Percentiles rank a stretch among this genome's conserved stretches.
Conservation (phyloP, 371 early-diverging fungal species). For the Rhizopus stolonifer region DNA sequence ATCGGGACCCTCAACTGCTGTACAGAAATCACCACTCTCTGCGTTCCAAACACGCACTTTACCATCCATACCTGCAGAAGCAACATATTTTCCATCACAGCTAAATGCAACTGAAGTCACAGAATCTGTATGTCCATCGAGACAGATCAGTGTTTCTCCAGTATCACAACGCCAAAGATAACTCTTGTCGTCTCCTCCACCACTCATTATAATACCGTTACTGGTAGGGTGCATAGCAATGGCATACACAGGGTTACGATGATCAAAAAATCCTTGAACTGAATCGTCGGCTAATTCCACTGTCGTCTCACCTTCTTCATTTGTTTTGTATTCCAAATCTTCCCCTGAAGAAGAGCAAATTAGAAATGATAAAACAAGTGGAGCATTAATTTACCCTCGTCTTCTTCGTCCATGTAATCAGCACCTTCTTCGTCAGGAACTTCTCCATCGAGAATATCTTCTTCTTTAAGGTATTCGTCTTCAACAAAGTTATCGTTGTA, state of each 20-base stretch:
- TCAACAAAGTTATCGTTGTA: slow-evolving; percentile 42
- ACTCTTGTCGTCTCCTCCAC: slow-evolving; percentile 94
- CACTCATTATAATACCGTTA: slow-evolving; percentile 66
- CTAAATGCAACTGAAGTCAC: slow-evolving; percentile 86
- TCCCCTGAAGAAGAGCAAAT: slow-evolving; percentile 4
- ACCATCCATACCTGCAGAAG: slow-evolving; percentile 96
- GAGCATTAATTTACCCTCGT: slow-evolving; percentile 25
- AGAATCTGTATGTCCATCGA: slow-evolving; percentile 83
- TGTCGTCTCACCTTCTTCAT: slow-evolving; percentile 57
- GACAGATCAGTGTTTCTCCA: slow-evolving; percentile 70
- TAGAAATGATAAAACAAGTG: not conserved
- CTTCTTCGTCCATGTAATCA: slow-evolving; percentile 43
- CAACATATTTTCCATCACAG: slow-evolving; percentile 81
- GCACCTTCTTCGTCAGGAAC: slow-evolving; percentile 43
- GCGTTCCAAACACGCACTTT: slow-evolving; percentile 83
- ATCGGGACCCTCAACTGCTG: slow-evolving; percentile 84
- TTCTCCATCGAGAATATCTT: slow-evolving; percentile 36
- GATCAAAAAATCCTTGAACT: slow-evolving; percentile 90
- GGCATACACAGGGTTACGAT: slow-evolving; percentile 88
- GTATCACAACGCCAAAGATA: slow-evolving; percentile 88
- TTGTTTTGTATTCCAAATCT: slow-evolving; percentile 36
- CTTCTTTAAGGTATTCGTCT: slow-evolving; percentile 43
- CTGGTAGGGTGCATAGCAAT: slow-evolving; percentile 83
- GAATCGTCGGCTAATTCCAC: slow-evolving; percentile 84
- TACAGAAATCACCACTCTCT: slow-evolving; percentile 59